Evolutionary conservation across 768 basidiomycete genomes (phyloP).

Genomic region (Candolleomyces efflorescens): DNA sequence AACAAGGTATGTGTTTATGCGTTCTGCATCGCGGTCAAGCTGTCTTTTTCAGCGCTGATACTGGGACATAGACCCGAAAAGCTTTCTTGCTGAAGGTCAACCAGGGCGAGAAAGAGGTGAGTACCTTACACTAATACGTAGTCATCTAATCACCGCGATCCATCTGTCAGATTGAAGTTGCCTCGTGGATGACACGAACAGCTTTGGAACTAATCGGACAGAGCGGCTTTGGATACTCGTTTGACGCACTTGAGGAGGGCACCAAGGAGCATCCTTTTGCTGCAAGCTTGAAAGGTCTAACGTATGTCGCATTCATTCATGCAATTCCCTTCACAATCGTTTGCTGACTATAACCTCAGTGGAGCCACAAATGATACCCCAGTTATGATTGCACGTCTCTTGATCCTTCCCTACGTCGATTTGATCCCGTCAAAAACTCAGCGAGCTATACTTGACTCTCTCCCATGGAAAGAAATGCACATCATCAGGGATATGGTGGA

Average conservation of each 20-base stretch:
- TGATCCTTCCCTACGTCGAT: constrained; percentile 18
- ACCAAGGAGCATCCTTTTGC: constrained; percentile 22
- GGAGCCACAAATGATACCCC: constrained; percentile 4
- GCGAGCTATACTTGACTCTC: constrained; percentile 23
- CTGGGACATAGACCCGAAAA: no score
- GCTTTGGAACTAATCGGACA: constrained; percentile 6
- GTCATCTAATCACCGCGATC: not conserved
- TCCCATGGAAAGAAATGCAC: constrained; percentile 26
- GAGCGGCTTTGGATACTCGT: constrained; percentile 8
- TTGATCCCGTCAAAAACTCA: constrained; percentile 24
- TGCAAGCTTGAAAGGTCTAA: constrained; percentile 22
- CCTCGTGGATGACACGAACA: not conserved
- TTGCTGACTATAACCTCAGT: not conserved
- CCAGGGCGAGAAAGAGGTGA: not conserved
- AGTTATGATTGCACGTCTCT: constrained; percentile 15
- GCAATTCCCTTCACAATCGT: no score
- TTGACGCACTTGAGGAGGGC: not conserved
- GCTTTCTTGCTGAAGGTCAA: no score
- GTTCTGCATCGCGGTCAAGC: no score
- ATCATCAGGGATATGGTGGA: constrained; percentile 25
- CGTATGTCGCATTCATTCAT: constrained; percentile 16
- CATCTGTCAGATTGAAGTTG: not conserved
- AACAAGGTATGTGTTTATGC: constrained; percentile 17
- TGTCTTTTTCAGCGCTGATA: no score
- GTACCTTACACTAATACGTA: not conserved